Evolutionary conservation across 164 flowering plant species (phyloP), one percentile per base, ranked within the genome.

Genomic region (Chimonanthus praecox): DNA sequence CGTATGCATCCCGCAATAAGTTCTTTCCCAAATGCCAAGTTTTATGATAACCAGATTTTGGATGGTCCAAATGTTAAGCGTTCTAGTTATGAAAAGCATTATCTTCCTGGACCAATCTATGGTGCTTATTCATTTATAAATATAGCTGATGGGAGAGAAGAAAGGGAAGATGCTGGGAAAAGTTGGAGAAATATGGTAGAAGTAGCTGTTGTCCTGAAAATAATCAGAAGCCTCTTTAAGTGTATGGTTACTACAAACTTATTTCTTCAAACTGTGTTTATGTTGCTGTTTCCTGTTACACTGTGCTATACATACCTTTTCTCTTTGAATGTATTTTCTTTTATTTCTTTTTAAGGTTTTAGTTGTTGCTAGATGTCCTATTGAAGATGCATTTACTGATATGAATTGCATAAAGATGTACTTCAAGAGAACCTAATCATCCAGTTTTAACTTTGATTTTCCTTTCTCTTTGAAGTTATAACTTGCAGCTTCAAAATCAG

Each of bases 1-100:
- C 63, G 86, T 54, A 85, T 85, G 88, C 85, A 82, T 75, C 86
- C 88, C 3, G 71, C 82, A 3, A 83, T 85, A 54, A 87, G 86
- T 58, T 64, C 48, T 6, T 85, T 87, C 60, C 90, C 91, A 18
- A 89, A 84, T 73, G 50, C 33, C 7, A 78, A 80, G 47, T 86
- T 89, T 71, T 89, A 86, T 65, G 18, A 11, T 5, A 54, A 70
- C 7, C 67, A 62, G 73, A 79, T 87, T 43, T 62, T 67, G 7
- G 83, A 87, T 78, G 87, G 79, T 45, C 70, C 74, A 6, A 81
- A 68, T 63, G 86, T 85, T 7, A 73, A n/a, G 20, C n/a, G 16
- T 10, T 13, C 48, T 64, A 73, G 67, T 63, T 79, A 83, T 20
- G 69, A 64, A 44, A 82, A 58, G 72, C 71, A 21, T 3, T 83